Evolutionary conservation across 805 yeast species (phyloP), one percentile per base, ranked within the genome.

Genomic region (Vanderwaltozyma tropicalis): DNA sequence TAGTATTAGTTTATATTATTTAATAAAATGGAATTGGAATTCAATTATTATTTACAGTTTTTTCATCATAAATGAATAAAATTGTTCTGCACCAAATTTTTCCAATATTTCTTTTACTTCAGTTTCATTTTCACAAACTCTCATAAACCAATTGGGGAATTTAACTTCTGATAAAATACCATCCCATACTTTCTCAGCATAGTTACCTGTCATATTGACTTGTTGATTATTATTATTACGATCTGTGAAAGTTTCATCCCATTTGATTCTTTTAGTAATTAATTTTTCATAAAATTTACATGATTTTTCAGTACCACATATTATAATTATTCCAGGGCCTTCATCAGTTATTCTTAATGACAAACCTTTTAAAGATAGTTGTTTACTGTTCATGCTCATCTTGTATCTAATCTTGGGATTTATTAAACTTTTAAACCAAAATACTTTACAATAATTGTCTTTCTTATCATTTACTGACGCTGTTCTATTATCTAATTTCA

Each of bases 311-410:
- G 81, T 78, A 0, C 96, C 96, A 48, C 84, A 89, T 1, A 76
- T 80, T 2, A 89, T 64, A 0, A 89, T 68, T 29, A 88, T 50
- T 28, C 73, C 73, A 43, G 74, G 69, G 0, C 65, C 66, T 11
- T 50, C 52, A 6, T 53, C 57, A 2, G 67, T 62, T 17, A 71
- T 55, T 2, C 66, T 54, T 3, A 79, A 49, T 40, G 78, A 69
- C 19, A 75, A 64, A 0, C 98, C 99, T 2, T 64, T 66, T 19
- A 88, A 58, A 2, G 65, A 71, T 34, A 76, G 55, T 53, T 89
- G 89, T 45, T 76, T 76, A 1, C 95, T 94, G 56, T 86, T 86
- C 43, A 72, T 73, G 49, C 85, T 88, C 7, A 88, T 70, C 51
- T 87, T 83, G 59, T 66, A 87, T 32, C 72, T 61, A 45, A 84